Evolutionary conservation across 306 rosid genomes (phyloP).

Genomic region (Ochetophila trinervis): DNA sequence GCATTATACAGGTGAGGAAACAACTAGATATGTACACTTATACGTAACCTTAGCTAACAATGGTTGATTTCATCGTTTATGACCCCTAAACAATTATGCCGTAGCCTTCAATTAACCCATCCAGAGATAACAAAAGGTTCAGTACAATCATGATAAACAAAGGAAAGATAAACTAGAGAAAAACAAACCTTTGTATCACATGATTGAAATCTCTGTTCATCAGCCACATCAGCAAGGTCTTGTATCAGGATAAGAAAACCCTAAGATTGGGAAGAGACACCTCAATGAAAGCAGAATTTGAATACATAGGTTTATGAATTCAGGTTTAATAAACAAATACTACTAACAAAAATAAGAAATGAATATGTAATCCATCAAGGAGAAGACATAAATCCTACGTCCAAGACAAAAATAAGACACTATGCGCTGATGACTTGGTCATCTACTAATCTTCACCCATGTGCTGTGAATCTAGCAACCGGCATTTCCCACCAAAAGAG

Average conservation of each 20-base stretch:
- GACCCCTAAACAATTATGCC: neutral
- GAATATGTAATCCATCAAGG: neutral
- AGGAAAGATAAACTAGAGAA: conserved; percentile 1
- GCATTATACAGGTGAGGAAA: no score
- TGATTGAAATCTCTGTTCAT: conserved; percentile 38
- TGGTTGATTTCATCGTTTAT: no score
- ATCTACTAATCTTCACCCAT: neutral
- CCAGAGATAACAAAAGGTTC: neutral
- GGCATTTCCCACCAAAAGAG: neutral
- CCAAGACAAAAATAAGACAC: neutral
- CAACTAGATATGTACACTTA: no score
- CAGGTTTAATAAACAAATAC: neutral
- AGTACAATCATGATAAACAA: conserved; percentile 7
- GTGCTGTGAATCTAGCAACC: conserved; percentile 4
- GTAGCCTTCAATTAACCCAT: neutral
- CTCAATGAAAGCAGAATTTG: conserved; percentile 15
- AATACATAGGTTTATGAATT: neutral
- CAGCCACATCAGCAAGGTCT: conserved; percentile 45
- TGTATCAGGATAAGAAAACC: conserved; percentile 63
- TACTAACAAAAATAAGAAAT: neutral
- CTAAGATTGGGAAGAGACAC: conserved; percentile 31
- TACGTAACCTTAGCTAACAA: no score
- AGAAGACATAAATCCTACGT: neutral
- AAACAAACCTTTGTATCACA: conserved; percentile 51
- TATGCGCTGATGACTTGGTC: neutral